These are phyloP conservation scores for Gilbertella persicaria DNA, from an alignment of 371 early-diverging fungal genomes.

Conservation along the genomic window DNA sequence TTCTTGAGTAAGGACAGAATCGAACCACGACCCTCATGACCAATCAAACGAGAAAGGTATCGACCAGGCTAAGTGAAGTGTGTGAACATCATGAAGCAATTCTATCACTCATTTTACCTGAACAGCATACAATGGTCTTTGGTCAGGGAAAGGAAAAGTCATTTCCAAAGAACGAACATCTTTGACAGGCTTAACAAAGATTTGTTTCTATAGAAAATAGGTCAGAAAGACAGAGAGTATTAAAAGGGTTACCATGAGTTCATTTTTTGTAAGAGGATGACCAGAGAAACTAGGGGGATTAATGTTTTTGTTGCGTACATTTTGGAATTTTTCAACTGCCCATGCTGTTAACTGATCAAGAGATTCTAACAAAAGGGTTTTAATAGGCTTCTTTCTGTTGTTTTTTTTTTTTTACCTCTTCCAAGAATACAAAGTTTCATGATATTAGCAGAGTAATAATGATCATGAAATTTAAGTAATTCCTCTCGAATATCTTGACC, in stretches of 20 bases:
- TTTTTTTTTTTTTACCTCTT: constrained; percentile 54
- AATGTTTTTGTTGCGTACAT: constrained; percentile 71
- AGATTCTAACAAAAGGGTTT: constrained; percentile 57
- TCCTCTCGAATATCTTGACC: constrained; percentile 85
- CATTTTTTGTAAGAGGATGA: constrained; percentile 76
- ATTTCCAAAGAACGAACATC: constrained; percentile 77
- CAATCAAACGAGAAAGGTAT: constrained; percentile 78
- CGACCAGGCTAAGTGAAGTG: constrained; percentile 55
- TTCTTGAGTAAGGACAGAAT: constrained; percentile 83
- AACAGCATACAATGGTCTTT: constrained; percentile 53
- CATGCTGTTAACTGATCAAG: constrained; percentile 80
- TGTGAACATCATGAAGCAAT: not conserved
- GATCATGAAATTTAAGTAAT: constrained; percentile 84
- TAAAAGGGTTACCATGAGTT: constrained; percentile 57
- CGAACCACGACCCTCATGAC: constrained; percentile 87
- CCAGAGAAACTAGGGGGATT: constrained; percentile 68
- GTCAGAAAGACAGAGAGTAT: not conserved
- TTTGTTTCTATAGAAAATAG: constrained; percentile 54
- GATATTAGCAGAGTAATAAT: constrained; percentile 91
- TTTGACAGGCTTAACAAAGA: constrained; percentile 83
- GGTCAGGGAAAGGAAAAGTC: constrained; percentile 88
- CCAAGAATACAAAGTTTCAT: constrained; percentile 95
- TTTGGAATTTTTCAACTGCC: constrained; percentile 82
- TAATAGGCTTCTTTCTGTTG: not conserved
- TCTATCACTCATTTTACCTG: too few species aligned